These are phyloP conservation scores for Fragilariopsis cylindrus DNA, from an alignment of 108 stramenopile genomes.

Conservation along the genomic window DNA sequence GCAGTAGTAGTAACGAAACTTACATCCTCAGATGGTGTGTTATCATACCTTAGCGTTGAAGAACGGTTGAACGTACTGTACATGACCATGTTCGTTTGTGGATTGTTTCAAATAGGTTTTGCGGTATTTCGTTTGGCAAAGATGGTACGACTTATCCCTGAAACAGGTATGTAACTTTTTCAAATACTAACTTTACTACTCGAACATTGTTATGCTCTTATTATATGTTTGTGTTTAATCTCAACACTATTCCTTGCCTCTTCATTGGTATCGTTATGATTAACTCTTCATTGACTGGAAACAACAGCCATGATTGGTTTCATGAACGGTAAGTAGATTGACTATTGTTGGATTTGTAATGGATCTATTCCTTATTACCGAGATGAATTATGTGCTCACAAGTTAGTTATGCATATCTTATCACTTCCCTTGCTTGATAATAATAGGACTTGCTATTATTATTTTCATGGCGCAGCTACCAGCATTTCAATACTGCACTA, in stretches of 20 bases:
- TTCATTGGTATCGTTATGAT: no score
- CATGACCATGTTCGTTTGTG: constrained; percentile 56
- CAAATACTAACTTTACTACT: no score
- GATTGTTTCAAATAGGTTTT: constrained; percentile 49
- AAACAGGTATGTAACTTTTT: constrained; percentile 39
- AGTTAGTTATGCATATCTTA: no score
- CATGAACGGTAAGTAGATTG: constrained; percentile 3
- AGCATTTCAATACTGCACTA: constrained; percentile 45
- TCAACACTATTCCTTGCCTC: no score
- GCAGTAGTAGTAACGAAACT: constrained; percentile 59
- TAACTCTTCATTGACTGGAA: no score
- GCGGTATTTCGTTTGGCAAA: constrained; percentile 48
- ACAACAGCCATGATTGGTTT: constrained; percentile 39
- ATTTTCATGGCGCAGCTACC: constrained; percentile 59
- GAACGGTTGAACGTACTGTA: constrained; percentile 53
- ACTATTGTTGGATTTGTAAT: no score
- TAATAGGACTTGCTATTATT: constrained; percentile 50
- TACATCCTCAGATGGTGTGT: constrained; percentile 46
- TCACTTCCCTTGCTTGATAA: no score
- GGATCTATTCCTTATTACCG: no score
- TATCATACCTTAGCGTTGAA: constrained; percentile 33
- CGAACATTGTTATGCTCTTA: no score
- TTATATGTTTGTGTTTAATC: no score
- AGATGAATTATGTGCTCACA: no score
- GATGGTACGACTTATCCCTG: constrained; percentile 57